Evolutionary conservation across 2,329 filamentous ascomycete genomes (phyloP).

Genomic region (Hymenoscyphus scutula): DNA sequence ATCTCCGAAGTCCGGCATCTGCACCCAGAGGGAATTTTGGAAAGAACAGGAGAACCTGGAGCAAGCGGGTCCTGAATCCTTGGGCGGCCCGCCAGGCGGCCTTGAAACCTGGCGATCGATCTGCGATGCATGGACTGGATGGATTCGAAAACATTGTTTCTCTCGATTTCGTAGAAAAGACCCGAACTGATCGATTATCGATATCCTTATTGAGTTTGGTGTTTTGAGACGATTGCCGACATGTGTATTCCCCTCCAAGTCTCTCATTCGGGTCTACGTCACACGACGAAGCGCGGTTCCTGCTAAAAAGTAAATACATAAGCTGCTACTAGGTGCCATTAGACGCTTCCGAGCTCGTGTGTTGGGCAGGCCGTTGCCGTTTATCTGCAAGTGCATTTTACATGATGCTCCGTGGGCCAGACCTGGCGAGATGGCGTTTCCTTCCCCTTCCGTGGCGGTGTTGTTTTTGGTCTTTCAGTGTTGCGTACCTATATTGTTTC

Average conservation of each 20-base stretch:
- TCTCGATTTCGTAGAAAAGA: not conserved
- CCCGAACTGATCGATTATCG: not conserved
- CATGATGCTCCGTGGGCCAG: not conserved
- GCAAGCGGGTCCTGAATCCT: conserved; percentile 1
- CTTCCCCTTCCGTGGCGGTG: not conserved
- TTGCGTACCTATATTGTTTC: not conserved
- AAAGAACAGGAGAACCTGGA: conserved; percentile 3
- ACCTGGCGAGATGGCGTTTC: not conserved
- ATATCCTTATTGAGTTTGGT: not conserved
- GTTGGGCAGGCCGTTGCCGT: not conserved
- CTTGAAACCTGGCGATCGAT: conserved; percentile 2
- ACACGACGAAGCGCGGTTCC: conserved; percentile 4
- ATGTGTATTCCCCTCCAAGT: not conserved
- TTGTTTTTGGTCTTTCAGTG: not conserved
- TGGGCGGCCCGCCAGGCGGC: conserved; percentile 1
- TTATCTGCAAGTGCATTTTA: not conserved
- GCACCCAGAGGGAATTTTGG: conserved; percentile 2
- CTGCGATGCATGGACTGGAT: conserved; percentile 4
- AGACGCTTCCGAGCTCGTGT: conserved; percentile 3
- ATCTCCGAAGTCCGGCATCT: conserved; percentile 5
- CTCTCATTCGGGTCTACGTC: not conserved
- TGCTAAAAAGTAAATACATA: not conserved
- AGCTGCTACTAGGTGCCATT: not conserved
- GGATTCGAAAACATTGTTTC: conserved; percentile 1
- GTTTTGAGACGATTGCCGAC: not conserved